A percentile compares a stretch with the other conserved stretches of the same genome.
Conservation (phyloP, 352 stramenopile genomes). For the Blastocystis sp. region DNA sequence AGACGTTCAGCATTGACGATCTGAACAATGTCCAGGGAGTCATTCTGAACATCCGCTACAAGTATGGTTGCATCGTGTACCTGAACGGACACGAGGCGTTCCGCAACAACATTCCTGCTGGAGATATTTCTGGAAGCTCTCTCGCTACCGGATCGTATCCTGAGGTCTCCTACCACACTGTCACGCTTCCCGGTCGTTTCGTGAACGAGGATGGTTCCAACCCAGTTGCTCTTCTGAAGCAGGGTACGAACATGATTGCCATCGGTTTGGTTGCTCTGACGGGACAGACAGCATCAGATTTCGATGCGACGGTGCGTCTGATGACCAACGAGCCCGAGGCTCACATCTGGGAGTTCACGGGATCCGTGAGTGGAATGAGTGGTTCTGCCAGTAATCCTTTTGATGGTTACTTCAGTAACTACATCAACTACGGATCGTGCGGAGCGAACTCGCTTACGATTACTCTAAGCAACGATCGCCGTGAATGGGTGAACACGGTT, state of each 20-base stretch:
- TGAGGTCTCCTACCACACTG: background rate
- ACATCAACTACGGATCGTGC: background rate
- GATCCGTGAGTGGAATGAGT: background rate
- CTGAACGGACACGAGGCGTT: conserved; percentile 35
- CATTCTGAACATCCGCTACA: background rate
- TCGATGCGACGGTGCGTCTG: conserved; percentile 15
- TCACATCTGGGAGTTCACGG: conserved; percentile 1
- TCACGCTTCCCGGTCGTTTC: background rate
- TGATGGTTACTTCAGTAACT: background rate
- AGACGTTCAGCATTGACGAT: background rate
- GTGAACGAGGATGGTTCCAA: background rate
- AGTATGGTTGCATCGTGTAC: conserved; percentile 17
- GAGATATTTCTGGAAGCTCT: background rate
- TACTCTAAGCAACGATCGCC: background rate
- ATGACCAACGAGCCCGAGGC: background rate
- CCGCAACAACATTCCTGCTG: background rate
- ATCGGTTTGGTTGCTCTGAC: background rate
- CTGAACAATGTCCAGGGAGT: background rate
- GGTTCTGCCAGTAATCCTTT: background rate
- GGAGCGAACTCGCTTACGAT: background rate
- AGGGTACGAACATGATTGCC: background rate
- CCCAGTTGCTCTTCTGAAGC: background rate
- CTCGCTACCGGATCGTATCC: background rate
- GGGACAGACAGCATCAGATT: background rate
- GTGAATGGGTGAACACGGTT: background rate